phyloP scores from a whole-genome alignment of 2,329 filamentous ascomycete species.

The Emergomyces orientalis region DNA sequence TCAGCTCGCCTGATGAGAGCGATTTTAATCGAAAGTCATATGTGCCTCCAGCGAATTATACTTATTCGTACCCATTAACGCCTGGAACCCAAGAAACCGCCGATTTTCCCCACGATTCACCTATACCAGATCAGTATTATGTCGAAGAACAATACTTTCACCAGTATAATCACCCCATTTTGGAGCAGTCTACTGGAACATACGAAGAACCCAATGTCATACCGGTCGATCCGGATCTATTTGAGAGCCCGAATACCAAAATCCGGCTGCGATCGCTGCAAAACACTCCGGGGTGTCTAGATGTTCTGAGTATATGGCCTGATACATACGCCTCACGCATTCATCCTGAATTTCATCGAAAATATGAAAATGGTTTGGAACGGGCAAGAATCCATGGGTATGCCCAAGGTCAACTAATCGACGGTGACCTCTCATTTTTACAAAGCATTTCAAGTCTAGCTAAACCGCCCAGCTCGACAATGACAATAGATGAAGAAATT shows the following conservation, averaged over 20 bases:
- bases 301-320: not conserved
- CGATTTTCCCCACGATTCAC: not conserved
- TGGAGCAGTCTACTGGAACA: not conserved
- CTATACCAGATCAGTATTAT: not conserved
- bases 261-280: not conserved
- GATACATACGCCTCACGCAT: not conserved
- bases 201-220: not conserved
- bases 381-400: not conserved
- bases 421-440: not conserved
- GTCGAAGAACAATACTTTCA: not conserved
- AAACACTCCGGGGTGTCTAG: not conserved
- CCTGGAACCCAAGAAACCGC: not conserved
- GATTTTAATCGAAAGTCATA: not conserved
- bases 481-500: not conserved
- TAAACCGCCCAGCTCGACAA: not conserved
- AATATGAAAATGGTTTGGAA: not conserved
- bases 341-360: not conserved
- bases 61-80: not conserved
- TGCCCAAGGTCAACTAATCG: not conserved
- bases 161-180: not conserved
- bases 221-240: constrained; percentile 1
- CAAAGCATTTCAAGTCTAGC: not conserved
- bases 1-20: not conserved
- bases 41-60: not conserved
- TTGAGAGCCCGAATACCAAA: not conserved